Base-by-base conservation (phyloP, 116 monocot genomes). In the Zostera marina region DNA sequence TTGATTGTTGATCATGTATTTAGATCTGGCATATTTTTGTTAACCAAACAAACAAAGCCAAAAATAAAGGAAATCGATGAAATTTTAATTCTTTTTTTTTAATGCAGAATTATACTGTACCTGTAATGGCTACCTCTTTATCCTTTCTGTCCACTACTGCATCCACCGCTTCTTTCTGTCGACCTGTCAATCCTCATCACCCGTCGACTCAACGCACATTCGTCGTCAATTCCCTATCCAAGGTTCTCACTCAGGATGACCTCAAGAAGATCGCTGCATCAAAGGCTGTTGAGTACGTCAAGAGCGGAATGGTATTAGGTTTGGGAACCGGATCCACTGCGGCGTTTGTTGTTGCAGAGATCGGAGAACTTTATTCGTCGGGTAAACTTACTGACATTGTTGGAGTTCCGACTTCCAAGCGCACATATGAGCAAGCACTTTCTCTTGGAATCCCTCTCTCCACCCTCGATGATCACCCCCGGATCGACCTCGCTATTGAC, bases 311-410 rank as follows among this genome's bases (percentile, higher is more conserved):
- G 85, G 91, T 91, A 46, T 76, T 91, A 14, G 85, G 91, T 20
- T 81, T 91, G 17, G 91, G 91, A 32, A 91, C 91, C 5, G 91
- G 91, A 11, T 91, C 85, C 63, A 91, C 85, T 8, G 85, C 91
- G 14, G 76, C 81, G 41, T 82, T 81, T 66, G 85, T 82, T 15
- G 74, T 91, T 14, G 71, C 65, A 0, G 81, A 82, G 79, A 76
- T 91, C 52, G 81, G 91, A 5, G 59, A 73, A 20, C 79, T 91
- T 46, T 62, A 81, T 10, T 19, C 67, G 12, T 8, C 75, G 10
- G 85, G 85, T 14, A 68, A 72, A 62, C 85, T 91, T 32, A 62
- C 45, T 1, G 76, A 59, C 48, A 85, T 85, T 47, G 78, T 91
- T 52, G 91, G 91, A 6, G 74, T 91, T 10, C 91, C 91, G 21